A percentile compares a stretch with the other conserved stretches of the same genome.
Conservation (phyloP, 306 rosid genomes). For the Fragaria vesca region DNA sequence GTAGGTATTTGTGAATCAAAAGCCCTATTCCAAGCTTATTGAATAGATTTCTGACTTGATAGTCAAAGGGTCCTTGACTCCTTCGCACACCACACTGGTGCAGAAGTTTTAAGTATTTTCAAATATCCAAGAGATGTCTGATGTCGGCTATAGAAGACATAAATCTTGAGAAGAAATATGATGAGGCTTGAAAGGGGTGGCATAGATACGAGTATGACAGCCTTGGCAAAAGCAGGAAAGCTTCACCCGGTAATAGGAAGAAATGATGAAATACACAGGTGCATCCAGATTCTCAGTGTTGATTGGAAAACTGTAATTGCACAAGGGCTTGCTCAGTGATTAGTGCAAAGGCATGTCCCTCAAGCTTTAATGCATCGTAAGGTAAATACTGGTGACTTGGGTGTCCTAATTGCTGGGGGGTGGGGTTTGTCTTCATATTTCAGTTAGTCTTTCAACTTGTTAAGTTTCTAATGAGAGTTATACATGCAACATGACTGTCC, state of each 20-base stretch:
- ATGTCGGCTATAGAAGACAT: slow-evolving; percentile 39
- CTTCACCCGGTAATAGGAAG: slow-evolving; percentile 99
- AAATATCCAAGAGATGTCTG: no score
- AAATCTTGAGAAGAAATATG: slow-evolving; percentile 97
- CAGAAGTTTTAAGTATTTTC: no score
- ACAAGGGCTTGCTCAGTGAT: slow-evolving; percentile 97
- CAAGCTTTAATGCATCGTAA: slow-evolving; percentile 95
- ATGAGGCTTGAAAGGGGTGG: slow-evolving; percentile 85
- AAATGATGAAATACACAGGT: slow-evolving; percentile 94
- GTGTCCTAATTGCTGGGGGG: slow-evolving; percentile 96
- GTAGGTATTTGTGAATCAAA: no score
- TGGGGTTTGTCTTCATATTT: slow-evolving; percentile 35
- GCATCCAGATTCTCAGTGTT: slow-evolving; percentile 97
- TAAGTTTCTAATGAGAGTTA: no score
- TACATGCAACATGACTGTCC: no score
- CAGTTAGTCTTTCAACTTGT: no score
- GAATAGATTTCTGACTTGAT: no score
- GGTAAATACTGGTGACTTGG: slow-evolving; percentile 95
- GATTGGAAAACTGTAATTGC: slow-evolving; percentile 97
- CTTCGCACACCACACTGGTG: no score
- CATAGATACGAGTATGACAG: slow-evolving; percentile 67
- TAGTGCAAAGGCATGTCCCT: slow-evolving; percentile 95
- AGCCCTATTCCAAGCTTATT: no score
- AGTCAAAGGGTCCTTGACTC: no score
- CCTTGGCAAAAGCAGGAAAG: slow-evolving; percentile 91